phyloP scores from a whole-genome alignment of 2,329 filamentous ascomycete species.

The Fusarium torulosum region DNA sequence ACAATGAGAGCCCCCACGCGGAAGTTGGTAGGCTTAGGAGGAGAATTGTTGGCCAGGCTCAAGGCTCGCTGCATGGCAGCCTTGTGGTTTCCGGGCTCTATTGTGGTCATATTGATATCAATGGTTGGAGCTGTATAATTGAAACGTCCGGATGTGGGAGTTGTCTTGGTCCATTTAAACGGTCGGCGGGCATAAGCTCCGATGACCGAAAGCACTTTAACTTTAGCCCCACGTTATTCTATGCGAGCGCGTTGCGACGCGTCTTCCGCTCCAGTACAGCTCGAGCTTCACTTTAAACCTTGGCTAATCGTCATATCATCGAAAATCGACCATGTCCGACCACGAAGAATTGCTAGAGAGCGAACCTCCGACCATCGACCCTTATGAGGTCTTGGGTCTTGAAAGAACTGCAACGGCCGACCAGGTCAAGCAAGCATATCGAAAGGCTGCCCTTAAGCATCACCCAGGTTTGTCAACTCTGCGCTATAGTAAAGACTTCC shows the following conservation, averaged over 20 bases:
- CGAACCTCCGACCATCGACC: conserved; percentile 74
- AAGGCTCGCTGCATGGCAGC: conserved; percentile 77
- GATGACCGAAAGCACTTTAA: conserved; percentile 46
- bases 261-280: conserved; percentile 21
- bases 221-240: conserved; percentile 32
- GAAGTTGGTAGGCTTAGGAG: conserved; percentile 91
- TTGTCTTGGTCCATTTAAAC: conserved; percentile 7
- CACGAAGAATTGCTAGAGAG: conserved; percentile 66
- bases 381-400: conserved; percentile 84
- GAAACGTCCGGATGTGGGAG: neutral
- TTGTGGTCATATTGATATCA: conserved; percentile 40
- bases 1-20: conserved; percentile 93
- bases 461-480: conserved; percentile 75
- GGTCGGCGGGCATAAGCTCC: conserved; percentile 38
- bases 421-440: conserved; percentile 90
- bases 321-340: conserved; percentile 54
- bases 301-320: conserved; percentile 12
- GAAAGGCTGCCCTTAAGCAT: conserved; percentile 87
- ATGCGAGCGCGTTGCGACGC: conserved; percentile 42
- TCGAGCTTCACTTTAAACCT: neutral
- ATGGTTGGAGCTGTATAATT: neutral
- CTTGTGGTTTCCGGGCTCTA: conserved; percentile 57
- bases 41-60: conserved; percentile 80
- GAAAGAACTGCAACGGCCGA: conserved; percentile 77
- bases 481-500: neutral